phyloP scores from a whole-genome alignment of 345 rosid species.

The Lepidium didymum region DNA sequence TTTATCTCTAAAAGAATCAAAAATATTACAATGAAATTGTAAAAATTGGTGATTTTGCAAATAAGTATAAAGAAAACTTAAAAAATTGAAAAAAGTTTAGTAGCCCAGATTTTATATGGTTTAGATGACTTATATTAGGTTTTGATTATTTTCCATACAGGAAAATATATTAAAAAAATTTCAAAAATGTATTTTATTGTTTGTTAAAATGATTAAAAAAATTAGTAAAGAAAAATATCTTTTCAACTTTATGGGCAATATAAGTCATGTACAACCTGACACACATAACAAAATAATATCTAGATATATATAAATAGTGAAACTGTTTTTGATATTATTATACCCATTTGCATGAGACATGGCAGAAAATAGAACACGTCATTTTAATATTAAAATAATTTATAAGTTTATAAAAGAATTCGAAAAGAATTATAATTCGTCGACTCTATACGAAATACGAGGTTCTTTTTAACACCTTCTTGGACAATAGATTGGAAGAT shows the following conservation, averaged over 20 bases:
- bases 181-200: no score
- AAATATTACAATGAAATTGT: no score
- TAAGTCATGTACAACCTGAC: conserved; percentile 5
- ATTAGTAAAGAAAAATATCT: neutral
- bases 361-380: conserved; percentile 22
- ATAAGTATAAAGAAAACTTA: no score
- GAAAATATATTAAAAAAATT: no score
- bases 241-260: neutral
- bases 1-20: no score
- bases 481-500: neutral
- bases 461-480: conserved; percentile 22
- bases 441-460: conserved; percentile 11
- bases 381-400: neutral
- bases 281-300: neutral
- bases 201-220: no score
- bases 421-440: neutral
- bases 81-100: no score
- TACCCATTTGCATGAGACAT: conserved; percentile 15
- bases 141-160: no score
- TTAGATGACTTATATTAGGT: no score
- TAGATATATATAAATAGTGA: neutral
- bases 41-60: no score
- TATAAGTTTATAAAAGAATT: neutral
- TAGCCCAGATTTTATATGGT: no score
- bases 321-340: neutral